A percentile compares a stretch with the other conserved stretches of the same genome.
Conservation (phyloP, 371 early-diverging fungal genomes). For the Syncephalis plumigaleata region DNA sequence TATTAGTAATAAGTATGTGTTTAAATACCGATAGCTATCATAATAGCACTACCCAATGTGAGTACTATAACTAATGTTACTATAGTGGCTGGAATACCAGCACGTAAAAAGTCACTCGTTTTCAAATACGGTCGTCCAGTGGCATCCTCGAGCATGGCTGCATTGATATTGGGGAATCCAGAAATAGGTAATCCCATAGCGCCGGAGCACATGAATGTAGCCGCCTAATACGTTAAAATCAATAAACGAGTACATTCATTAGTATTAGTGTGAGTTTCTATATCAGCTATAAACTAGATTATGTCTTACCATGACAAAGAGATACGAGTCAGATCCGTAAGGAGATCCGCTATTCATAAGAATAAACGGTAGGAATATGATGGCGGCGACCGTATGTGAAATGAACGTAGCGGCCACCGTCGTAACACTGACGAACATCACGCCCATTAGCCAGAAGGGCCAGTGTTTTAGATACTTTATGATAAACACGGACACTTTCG, state of each 20-base stretch:
- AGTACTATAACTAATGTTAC: slow-evolving; percentile 48
- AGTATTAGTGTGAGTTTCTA: neutral
- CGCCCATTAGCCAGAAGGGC: slow-evolving; percentile 41
- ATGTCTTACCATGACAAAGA: slow-evolving; percentile 76
- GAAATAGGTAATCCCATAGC: slow-evolving; percentile 92
- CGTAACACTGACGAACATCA: slow-evolving; percentile 33
- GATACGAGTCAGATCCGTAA: slow-evolving; percentile 64
- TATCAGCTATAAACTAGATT: slow-evolving; percentile 14
- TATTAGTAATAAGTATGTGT: too few species aligned
- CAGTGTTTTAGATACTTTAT: slow-evolving; percentile 52
- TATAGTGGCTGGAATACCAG: slow-evolving; percentile 62
- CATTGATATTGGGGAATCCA: slow-evolving; percentile 94
- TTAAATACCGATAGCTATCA: slow-evolving; percentile 35
- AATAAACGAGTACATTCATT: too few species aligned
- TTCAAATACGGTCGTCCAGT: slow-evolving; percentile 73
- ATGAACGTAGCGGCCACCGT: slow-evolving; percentile 76
- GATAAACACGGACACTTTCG: slow-evolving; percentile 53
- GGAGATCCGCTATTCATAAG: slow-evolving; percentile 50
- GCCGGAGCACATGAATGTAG: slow-evolving; percentile 65
- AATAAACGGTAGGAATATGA: slow-evolving; percentile 69
- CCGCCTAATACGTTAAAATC: slow-evolving; percentile 13
- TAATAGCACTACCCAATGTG: slow-evolving; percentile 58
- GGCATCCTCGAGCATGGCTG: slow-evolving; percentile 80
- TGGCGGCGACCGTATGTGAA: slow-evolving; percentile 84
- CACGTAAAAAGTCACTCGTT: slow-evolving; percentile 68